Base-by-base conservation (phyloP, 257 asterid genomes). In the Gentiana dahurica region DNA sequence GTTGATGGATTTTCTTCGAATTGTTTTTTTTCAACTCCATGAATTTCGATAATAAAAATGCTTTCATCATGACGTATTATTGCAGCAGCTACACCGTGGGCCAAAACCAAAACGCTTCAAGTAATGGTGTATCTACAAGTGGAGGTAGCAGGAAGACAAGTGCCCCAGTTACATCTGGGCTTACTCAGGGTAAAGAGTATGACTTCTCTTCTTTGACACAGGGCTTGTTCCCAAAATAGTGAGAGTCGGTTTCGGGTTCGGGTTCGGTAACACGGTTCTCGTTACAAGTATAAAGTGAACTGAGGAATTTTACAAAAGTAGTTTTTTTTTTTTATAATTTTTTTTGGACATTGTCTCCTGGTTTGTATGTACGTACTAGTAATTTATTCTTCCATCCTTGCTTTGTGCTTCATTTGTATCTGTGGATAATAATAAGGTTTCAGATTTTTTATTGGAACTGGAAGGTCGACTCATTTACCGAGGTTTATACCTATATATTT, bases 171-270 rank as follows among this genome's bases (percentile, higher is more conserved):
- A 57, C 86, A 33, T 71, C 94, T 41, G 62, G 75, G 48, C 65
- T 94, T 62, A 52, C 76, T 2, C 83, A 78, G 0, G 84, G 79
- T 61, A 85, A 81, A 74, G 98, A 91, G 58, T 87, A 60, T 8
- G 96, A 91, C 69, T 91, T 91, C 68, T 91, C 98, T 71, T 87
- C 98, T 12, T 72, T 91, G 84, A 87, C 98, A 3, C 87, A 85
- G 62, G 95, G 90, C 13, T 76, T 87, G 51, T 87, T 91, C 79
- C 61, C 94, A 11, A 91, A 87, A 68, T 82, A 67, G 24, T 90
- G 74, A 60, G 68, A 24, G 24, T 24, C 24, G 24, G 24, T 24
- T 24, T 24, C 24, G 24, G 24, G 0, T 24, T 6, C 34, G 12
- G 47, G 13, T 44, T 38, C 8, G 46, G 39, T 37, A 34, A 45